Evolutionary conservation across 2,329 filamentous ascomycete species (phyloP).

Genomic region (Sarocladium brachiariae): DNA sequence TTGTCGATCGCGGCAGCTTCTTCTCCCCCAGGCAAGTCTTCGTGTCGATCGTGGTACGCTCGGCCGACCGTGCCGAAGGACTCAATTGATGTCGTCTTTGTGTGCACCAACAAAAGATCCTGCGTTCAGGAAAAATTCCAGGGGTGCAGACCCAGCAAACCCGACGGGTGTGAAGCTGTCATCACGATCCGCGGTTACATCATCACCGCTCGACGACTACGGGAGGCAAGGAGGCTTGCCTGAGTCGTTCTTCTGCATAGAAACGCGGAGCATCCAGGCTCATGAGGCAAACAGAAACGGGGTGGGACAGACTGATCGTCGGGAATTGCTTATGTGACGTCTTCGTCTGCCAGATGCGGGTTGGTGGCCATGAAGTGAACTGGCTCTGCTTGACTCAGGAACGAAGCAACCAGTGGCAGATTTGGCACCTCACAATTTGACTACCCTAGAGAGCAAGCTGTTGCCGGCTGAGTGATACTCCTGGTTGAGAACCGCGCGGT

Average conservation of each 20-base stretch:
- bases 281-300: neutral
- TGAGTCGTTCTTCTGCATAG: neutral
- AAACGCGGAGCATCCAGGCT: too few species aligned
- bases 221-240: neutral
- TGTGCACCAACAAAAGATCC: neutral
- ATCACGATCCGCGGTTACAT: neutral
- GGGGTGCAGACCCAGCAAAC: neutral
- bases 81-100: too few species aligned
- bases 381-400: neutral
- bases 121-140: neutral
- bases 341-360: neutral
- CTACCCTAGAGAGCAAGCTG: neutral
- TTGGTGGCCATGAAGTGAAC: neutral
- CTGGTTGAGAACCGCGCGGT: too few species aligned
- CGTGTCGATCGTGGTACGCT: neutral
- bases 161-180: too few species aligned
- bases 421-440: too few species aligned
- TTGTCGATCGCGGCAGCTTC: neutral
- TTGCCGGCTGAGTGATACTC: too few species aligned
- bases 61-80: neutral
- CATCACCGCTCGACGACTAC: neutral
- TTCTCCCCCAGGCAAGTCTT: neutral
- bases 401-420: neutral
- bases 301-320: neutral
- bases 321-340: neutral